Evolutionary conservation across 192 early-diverging fungal genomes (phyloP), one percentile per base, ranked within the genome.

Genomic region (Podila clonocystis): DNA sequence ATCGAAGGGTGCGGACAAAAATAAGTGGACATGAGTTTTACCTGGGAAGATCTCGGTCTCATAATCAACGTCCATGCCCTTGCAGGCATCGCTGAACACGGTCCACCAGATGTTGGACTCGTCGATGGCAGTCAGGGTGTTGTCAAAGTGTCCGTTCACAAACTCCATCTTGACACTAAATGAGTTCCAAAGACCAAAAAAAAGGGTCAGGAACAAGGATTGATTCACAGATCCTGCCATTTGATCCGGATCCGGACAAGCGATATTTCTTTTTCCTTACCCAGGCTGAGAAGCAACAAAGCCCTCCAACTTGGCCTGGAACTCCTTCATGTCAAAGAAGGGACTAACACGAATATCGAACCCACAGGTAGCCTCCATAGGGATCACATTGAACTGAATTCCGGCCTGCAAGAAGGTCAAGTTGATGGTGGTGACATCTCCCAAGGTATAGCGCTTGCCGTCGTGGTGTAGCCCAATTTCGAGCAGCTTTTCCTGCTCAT

Each of bases 361-460:
- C 11, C 86, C 86, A n/a, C 85, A 90, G 26, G 71, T 82, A 11
- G 90, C 92, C 69, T 78, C 85, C 68, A 91, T 89, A 2, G 93
- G 95, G 20, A 97, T 91, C 0, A 97, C 93, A 65, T 96, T 96
- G 74, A 87, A 85, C 83, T 96, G 95, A 33, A 90, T 86, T 29
- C 94, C 92, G 9, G 84, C 85, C 29, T 89, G 73, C 59, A 97
- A 85, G 75, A 94, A 88, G 13, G 93, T 95, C 64, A 95, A 75
- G 84, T 97, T 97, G 67, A 89, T 70, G 20, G 89, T 94, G 13
- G 93, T 97, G 55, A 95, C 94, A 78, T 95, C 94, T 59, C 94
- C 94, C 45, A 94, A 86, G 2, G 83, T 82, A 48, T 87, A 85
- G 4, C 50, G 55, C 28, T 72, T 63, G 9, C 92, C 92, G 65